phyloP scores from a whole-genome alignment of 2,329 filamentous ascomycete genomes.

The Talaromyces albobiverticillius region DNA sequence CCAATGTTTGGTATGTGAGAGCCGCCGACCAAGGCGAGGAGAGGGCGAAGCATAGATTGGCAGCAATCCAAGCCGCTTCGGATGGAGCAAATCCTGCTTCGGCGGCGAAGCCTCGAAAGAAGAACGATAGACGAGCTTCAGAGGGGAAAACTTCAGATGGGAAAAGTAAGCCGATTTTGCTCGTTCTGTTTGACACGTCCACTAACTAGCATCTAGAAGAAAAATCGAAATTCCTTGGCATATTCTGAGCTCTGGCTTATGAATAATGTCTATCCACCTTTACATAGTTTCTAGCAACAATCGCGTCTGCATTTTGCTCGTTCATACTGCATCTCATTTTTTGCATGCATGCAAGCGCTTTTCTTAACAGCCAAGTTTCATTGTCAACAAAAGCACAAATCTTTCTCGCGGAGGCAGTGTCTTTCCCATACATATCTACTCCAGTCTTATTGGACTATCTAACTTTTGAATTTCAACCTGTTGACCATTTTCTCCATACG shows the following conservation, averaged over 20 bases:
- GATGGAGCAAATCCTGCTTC: slow-evolving; percentile 46
- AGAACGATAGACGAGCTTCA: slow-evolving; percentile 15
- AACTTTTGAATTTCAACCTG: not conserved
- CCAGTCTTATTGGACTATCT: not conserved
- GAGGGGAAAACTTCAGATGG: slow-evolving; percentile 10
- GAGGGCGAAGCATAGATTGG: slow-evolving; percentile 79
- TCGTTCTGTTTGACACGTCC: not conserved
- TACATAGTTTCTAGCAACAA: not conserved
- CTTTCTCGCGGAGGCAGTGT: not conserved
- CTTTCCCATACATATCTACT: not conserved
- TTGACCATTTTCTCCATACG: not conserved
- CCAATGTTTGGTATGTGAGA: slow-evolving; percentile 97
- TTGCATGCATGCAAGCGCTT: not conserved
- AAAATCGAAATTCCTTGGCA: slow-evolving; percentile 22
- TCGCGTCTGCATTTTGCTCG: not conserved
- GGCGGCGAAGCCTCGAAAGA: slow-evolving; percentile 19
- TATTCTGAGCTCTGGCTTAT: slow-evolving; percentile 18
- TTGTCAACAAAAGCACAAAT: not conserved
- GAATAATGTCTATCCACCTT: not conserved
- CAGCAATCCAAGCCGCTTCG: slow-evolving; percentile 81
- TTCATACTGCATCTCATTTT: slow-evolving; percentile 1
- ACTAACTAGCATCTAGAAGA: slow-evolving; percentile 2
- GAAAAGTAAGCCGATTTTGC: not conserved
- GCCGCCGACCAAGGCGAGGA: slow-evolving; percentile 91
- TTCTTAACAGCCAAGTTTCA: not conserved